A percentile compares a stretch with the other conserved stretches of the same genome.
Evolutionary conservation across 257 asterid species (phyloP).

Genomic region (Euphrasia confusa): DNA sequence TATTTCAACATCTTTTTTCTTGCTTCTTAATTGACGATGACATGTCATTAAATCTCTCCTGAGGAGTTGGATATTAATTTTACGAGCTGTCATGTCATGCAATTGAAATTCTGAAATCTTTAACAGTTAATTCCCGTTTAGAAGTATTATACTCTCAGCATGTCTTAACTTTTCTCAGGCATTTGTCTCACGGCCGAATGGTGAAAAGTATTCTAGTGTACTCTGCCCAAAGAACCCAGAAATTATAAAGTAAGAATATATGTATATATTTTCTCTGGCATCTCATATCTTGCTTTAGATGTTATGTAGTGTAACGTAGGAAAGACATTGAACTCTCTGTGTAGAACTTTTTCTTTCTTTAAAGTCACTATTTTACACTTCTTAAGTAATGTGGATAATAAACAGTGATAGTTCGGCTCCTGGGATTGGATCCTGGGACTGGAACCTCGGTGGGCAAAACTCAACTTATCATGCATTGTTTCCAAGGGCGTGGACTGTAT

Average conservation of each 20-base stretch:
- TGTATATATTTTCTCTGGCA: conserved; percentile 7
- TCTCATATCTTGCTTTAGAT: conserved; percentile 13
- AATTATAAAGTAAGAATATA: conserved; percentile 44
- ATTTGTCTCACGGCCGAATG: conserved; percentile 77
- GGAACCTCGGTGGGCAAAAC: conserved; percentile 65
- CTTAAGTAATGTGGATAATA: conserved; percentile 29
- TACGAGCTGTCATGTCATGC: no score
- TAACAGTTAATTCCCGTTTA: no score
- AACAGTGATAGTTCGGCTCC: conserved; percentile 65
- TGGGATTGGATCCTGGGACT: conserved; percentile 98
- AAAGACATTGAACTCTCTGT: neutral
- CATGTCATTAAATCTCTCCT: neutral
- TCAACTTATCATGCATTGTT: conserved; percentile 90
- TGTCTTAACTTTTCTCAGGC: conserved; percentile 38
- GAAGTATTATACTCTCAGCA: no score
- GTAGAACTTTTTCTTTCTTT: conserved; percentile 5
- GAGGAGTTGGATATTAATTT: neutral
- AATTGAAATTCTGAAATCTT: no score
- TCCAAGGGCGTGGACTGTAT: conserved; percentile 99
- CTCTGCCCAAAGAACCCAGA: conserved; percentile 65
- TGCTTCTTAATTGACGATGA: no score
- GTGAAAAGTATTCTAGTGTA: conserved; percentile 66
- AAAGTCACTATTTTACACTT: conserved; percentile 16
- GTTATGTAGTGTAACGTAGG: conserved; percentile 4
- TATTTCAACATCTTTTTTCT: neutral